phyloP scores from a whole-genome alignment of 768 basidiomycete genomes.

The Mycena vitilis region DNA sequence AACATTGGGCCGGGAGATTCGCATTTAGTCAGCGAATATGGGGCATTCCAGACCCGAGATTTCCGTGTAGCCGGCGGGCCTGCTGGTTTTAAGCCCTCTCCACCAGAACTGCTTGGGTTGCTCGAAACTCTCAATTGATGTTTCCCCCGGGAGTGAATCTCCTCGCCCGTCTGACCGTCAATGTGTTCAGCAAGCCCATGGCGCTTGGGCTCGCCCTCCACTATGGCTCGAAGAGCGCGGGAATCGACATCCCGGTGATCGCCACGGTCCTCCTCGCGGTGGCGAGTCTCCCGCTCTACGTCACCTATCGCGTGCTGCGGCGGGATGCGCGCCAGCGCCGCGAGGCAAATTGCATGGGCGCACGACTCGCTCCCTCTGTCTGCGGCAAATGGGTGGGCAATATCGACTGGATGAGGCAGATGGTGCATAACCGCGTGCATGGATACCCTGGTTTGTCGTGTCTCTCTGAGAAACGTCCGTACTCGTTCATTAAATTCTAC shows the following conservation, averaged over 20 bases:
- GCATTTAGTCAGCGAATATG: too few relatives aligned
- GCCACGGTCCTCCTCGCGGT: slow-evolving; percentile 13
- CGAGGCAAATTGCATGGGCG: slow-evolving; percentile 40
- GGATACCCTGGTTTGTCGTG: slow-evolving; percentile 54
- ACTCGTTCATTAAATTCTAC: too few relatives aligned
- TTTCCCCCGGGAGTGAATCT: slow-evolving; percentile 17
- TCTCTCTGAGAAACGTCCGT: too few relatives aligned
- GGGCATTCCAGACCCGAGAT: too few relatives aligned
- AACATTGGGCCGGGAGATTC: too few relatives aligned
- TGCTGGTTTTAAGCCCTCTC: too few relatives aligned
- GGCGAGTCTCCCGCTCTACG: slow-evolving; percentile 29
- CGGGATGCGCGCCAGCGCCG: slow-evolving; percentile 16
- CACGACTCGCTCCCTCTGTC: slow-evolving; percentile 38
- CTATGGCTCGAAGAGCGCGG: slow-evolving; percentile 3
- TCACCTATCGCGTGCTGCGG: slow-evolving; percentile 8
- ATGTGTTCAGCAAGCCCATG: slow-evolving; percentile 24
- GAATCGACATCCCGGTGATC: slow-evolving; percentile 11
- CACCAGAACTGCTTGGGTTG: too few relatives aligned
- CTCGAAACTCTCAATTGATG: not conserved
- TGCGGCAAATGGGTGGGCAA: slow-evolving; percentile 41
- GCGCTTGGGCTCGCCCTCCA: slow-evolving; percentile 19
- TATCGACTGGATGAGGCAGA: slow-evolving; percentile 38
- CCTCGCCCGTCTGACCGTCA: slow-evolving; percentile 16
- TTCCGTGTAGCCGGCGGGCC: too few relatives aligned
- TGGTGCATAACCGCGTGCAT: slow-evolving; percentile 39